Conservation (phyloP, 805 yeast genomes). For the Helenozyma rhizophorensis region DNA sequence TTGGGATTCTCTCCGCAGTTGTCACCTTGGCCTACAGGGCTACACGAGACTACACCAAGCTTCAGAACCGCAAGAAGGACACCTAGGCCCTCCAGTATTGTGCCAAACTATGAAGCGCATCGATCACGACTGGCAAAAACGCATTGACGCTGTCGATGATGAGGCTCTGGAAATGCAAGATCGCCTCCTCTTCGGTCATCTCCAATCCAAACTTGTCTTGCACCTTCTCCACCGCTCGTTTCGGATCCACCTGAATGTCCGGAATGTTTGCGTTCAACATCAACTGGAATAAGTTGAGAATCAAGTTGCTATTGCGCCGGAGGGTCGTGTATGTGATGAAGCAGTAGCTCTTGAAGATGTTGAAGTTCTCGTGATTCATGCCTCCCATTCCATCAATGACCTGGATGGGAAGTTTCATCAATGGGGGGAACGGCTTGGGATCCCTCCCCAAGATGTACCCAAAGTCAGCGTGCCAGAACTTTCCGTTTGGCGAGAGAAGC, state of each 20-base stretch:
- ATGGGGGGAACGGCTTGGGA: conserved; percentile 98
- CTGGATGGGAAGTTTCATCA: conserved; percentile 96
- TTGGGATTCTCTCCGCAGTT: conserved; percentile 20
- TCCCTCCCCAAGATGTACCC: conserved; percentile 96
- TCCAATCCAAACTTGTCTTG: conserved; percentile 92
- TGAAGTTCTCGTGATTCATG: conserved; percentile 75
- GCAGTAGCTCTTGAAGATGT: conserved; percentile 85
- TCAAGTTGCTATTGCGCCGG: conserved; percentile 84
- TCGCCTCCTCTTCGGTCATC: conserved; percentile 94
- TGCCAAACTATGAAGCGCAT: conserved; percentile 89
- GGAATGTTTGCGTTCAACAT: conserved; percentile 95
- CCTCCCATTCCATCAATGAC: conserved; percentile 99
- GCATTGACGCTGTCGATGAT: conserved; percentile 95
- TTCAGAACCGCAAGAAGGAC: not conserved
- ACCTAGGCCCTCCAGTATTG: conserved; percentile 91
- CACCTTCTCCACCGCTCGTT: conserved; percentile 83
- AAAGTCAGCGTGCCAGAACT: conserved; percentile 96
- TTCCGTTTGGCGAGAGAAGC: conserved; percentile 71
- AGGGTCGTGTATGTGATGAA: conserved; percentile 90
- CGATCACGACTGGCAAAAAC: conserved; percentile 89
- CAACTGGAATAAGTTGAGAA: conserved; percentile 83
- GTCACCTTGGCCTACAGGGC: conserved; percentile 5
- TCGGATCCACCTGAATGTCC: conserved; percentile 78
- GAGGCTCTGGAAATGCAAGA: conserved; percentile 86
- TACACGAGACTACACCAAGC: conserved; percentile 1